phyloP scores from a whole-genome alignment of 2,329 filamentous ascomycete species.

The Beauveria medogensis region DNA sequence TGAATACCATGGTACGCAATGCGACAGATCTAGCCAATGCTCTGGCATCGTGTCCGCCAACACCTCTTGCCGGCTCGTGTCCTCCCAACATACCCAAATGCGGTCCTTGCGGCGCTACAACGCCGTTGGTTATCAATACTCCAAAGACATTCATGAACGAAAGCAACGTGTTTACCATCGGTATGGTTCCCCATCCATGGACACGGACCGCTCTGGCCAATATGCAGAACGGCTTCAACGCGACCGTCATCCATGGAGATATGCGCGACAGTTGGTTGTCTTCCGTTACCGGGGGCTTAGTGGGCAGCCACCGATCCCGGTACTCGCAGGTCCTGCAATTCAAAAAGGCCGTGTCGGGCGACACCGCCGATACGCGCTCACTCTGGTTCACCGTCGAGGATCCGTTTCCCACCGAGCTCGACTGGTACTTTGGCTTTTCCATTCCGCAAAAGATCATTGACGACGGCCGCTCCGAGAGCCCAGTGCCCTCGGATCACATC shows the following conservation, averaged over 20 bases:
- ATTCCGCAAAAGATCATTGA: conserved; percentile 53
- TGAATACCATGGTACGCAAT: conserved; percentile 61
- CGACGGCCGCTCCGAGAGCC: conserved; percentile 22
- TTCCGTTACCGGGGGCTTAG: conserved; percentile 59
- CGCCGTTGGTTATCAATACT: conserved; percentile 58
- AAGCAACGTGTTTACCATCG: conserved; percentile 69
- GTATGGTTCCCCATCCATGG: conserved; percentile 84
- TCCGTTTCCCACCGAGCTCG: conserved; percentile 59
- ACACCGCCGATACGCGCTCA: conserved; percentile 53
- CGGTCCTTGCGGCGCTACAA: conserved; percentile 57
- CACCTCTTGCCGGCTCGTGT: conserved; percentile 67
- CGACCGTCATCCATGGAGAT: conserved; percentile 59
- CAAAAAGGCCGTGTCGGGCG: conserved; percentile 73
- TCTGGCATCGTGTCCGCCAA: conserved; percentile 66
- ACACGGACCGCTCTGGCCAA: conserved; percentile 65
- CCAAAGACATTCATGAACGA: conserved; percentile 63
- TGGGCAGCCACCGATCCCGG: conserved; percentile 52
- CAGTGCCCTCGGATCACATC: conserved; percentile 19
- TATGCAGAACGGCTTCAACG: conserved; percentile 51
- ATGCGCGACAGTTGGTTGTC: conserved; percentile 72
- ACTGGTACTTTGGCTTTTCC: conserved; percentile 84
- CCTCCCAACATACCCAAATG: conserved; percentile 75
- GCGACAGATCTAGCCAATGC: conserved; percentile 66
- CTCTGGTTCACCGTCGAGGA: conserved; percentile 76
- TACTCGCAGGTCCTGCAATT: conserved; percentile 62